These are phyloP conservation scores for Hansenula sp. DNA, from an alignment of 1,139 yeast genomes.

Conservation along the genomic window DNA sequence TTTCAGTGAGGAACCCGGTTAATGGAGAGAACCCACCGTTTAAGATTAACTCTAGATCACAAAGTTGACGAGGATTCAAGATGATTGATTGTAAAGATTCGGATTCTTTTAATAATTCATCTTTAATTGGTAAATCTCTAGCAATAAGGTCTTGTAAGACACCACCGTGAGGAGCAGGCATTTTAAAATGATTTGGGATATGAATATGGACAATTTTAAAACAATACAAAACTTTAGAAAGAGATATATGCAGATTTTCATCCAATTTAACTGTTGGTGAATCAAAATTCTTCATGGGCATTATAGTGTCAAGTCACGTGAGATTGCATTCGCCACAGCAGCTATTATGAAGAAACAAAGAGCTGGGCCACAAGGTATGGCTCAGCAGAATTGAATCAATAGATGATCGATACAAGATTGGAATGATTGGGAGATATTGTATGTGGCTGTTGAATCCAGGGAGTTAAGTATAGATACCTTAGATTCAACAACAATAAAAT, in stretches of 20 bases:
- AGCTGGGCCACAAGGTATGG: neutral
- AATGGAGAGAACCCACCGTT: conserved; percentile 96
- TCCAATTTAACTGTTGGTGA: no score
- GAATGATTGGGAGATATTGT: no score
- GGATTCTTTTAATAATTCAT: conserved; percentile 54
- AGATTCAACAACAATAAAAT: no score
- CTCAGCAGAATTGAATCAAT: no score
- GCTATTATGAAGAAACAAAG: neutral
- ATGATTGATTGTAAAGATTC: conserved; percentile 47
- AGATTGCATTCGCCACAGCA: conserved; percentile 10
- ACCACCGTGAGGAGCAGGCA: conserved; percentile 94
- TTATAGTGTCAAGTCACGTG: conserved; percentile 9
- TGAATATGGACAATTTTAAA: neutral
- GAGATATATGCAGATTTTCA: no score
- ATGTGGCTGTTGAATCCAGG: no score
- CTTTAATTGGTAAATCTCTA: conserved; percentile 67
- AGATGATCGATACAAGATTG: no score
- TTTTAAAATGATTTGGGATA: conserved; percentile 18
- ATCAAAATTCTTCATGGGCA: no score
- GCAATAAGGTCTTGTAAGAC: conserved; percentile 76
- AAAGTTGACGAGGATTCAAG: conserved; percentile 83
- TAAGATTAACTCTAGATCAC: conserved; percentile 87
- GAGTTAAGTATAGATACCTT: no score
- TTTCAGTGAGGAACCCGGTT: conserved; percentile 76
- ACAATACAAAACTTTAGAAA: no score